These are phyloP conservation scores for Wickerhamomyces bisporus DNA, from an alignment of 805 yeast species.

Conservation along the genomic window DNA sequence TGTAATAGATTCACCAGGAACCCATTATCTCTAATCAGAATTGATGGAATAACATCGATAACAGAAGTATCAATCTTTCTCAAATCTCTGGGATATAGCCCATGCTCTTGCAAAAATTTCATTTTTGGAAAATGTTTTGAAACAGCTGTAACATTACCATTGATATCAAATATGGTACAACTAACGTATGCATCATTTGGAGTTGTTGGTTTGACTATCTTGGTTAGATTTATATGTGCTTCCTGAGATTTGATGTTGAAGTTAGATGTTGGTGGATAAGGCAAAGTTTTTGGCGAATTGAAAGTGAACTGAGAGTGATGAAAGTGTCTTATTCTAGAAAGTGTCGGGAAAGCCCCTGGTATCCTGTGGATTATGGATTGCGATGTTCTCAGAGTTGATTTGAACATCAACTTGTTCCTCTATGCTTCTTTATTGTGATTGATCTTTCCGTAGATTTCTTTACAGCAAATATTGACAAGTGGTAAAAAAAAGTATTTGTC, in stretches of 20 bases:
- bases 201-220: conserved; percentile 30
- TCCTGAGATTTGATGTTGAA: conserved; percentile 8
- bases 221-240: conserved; percentile 13
- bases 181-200: conserved; percentile 46
- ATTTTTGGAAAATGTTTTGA: conserved; percentile 78
- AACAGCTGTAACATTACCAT: conserved; percentile 72
- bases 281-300: neutral
- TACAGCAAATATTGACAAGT: no score
- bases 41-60: conserved; percentile 83
- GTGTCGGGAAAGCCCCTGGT: neutral
- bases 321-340: neutral
- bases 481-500: no score
- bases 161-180: conserved; percentile 76
- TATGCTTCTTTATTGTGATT: no score
- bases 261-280: conserved; percentile 5
- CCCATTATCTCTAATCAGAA: conserved; percentile 72
- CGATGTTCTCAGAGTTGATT: neutral
- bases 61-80: conserved; percentile 72
- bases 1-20: conserved; percentile 80
- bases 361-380: neutral
- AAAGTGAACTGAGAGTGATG: neutral
- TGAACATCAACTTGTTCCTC: neutral
- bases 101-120: conserved; percentile 66
- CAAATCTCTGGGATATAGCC: conserved; percentile 79
- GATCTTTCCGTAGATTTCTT: no score